Base-by-base conservation (phyloP, 345 rosid species). In the Camelina sativa region DNA sequence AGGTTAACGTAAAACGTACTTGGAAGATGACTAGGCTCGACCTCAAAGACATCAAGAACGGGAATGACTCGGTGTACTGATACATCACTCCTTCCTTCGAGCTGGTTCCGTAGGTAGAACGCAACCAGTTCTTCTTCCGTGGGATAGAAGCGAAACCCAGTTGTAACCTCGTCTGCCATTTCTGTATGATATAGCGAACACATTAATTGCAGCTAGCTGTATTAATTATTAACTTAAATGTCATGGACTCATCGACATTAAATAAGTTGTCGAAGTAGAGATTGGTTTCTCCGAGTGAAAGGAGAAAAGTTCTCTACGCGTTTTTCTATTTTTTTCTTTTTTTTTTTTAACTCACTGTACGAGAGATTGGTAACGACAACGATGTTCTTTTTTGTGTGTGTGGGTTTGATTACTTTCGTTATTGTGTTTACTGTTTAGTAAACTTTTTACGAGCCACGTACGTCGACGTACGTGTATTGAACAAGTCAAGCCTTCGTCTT, bases 101-200 rank as follows among this genome's bases (percentile, higher is more conserved):
- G 85, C 86, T 86, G 81, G 83, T 86, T 87, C 43, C 69, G 83
- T 43, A 95, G 84, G 72, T 95, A 95, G 87, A 92, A 95, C 20
- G 86, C 68, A 65, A 92, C 69, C 0, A 95, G 85, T 82, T 95
- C 99, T 30, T 92, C 97, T 75, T 95, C 99, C 0, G 97, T 92
- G 4, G 99, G 99, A 76, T 79, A 95, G 82, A 95, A 95, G 28
- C 97, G 97, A 73, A 67, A 85, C 15, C 97, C 99, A 1, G 68
- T 43, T 10, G 67, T 66, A 32, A 69, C 56, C 23, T 88, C 86
- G 30, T 57, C 90, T 78, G 74, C 23, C 80, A 77, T 77, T 50
- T 19, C 46, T 44, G 47, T 48, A 44, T 67, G 20, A 2, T 59
- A 16, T 47, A n/a, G 23, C 23, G 1, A 69, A 30, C 48, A 13